Conservation (phyloP, 345 rosid genomes). For the Eutrema japonicum region DNA sequence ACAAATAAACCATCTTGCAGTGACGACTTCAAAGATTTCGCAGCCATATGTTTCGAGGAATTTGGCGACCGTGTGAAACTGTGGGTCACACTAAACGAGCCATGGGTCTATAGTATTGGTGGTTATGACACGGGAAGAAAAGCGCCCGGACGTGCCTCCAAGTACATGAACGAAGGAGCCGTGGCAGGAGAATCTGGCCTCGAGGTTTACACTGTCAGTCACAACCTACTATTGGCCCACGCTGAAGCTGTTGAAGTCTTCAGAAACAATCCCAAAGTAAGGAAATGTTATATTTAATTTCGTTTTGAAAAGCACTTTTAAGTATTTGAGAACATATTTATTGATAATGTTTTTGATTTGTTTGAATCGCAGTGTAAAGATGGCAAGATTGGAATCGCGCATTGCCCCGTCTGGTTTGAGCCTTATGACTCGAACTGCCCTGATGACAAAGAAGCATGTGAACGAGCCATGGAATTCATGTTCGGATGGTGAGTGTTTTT, state of each 20-base stretch:
- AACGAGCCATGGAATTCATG: conserved; percentile 47
- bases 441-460: conserved; percentile 40
- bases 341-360: conserved; percentile 25
- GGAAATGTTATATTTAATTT: background rate
- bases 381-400: conserved; percentile 47
- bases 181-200: conserved; percentile 43
- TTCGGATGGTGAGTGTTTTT: conserved; percentile 43
- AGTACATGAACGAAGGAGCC: conserved; percentile 42
- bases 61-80: conserved; percentile 53
- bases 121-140: conserved; percentile 46
- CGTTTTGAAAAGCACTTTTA: background rate
- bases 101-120: conserved; percentile 47
- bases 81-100: conserved; percentile 53
- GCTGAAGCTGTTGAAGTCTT: conserved; percentile 46
- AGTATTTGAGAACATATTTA: conserved; percentile 8
- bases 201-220: conserved; percentile 45
- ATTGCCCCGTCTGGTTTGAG: conserved; percentile 46
- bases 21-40: conserved; percentile 46
- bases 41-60: conserved; percentile 44
- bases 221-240: conserved; percentile 46
- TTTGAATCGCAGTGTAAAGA: conserved; percentile 41
- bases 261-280: conserved; percentile 42
- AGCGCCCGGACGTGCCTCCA: conserved; percentile 49
- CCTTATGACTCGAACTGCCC: conserved; percentile 41
- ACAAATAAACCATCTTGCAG: conserved; percentile 29